phyloP scores from a whole-genome alignment of 169 alveolate genomes.

The Plasmodium cynomolgi region DNA sequence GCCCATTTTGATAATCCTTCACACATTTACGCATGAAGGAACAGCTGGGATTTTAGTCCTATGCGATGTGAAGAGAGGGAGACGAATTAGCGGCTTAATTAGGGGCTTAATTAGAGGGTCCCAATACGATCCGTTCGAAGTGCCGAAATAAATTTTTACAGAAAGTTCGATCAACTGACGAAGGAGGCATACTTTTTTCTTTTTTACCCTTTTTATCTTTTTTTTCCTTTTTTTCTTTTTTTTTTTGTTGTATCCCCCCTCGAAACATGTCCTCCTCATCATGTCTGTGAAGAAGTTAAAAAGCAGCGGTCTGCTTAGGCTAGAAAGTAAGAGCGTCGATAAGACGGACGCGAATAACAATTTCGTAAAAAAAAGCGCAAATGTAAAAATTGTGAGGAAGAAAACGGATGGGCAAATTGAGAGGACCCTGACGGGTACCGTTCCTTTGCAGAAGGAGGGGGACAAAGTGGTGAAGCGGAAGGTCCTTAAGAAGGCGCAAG shows the following conservation, averaged over 20 bases:
- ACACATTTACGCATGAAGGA: neutral
- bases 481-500: conserved; percentile 20
- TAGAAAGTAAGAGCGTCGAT: conserved; percentile 43
- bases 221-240: neutral
- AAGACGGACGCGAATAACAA: conserved; percentile 5
- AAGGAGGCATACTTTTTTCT: neutral
- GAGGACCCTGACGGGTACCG: neutral
- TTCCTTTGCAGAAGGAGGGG: neutral
- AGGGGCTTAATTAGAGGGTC: neutral
- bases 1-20: neutral
- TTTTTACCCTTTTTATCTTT: neutral
- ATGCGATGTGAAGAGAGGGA: neutral
- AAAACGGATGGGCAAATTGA: conserved; percentile 20
- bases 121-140: neutral
- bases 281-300: conserved; percentile 45
- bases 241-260: neutral
- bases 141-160: neutral
- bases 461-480: conserved; percentile 15
- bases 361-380: neutral
- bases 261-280: conserved; percentile 9
- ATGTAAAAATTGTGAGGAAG: conserved; percentile 18
- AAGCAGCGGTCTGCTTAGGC: conserved; percentile 25
- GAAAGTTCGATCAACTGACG: neutral
- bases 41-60: neutral
- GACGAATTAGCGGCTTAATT: neutral